Evolutionary conservation across 2,329 filamentous ascomycete genomes (phyloP).

Genomic region (Dactylellina leptospora): DNA sequence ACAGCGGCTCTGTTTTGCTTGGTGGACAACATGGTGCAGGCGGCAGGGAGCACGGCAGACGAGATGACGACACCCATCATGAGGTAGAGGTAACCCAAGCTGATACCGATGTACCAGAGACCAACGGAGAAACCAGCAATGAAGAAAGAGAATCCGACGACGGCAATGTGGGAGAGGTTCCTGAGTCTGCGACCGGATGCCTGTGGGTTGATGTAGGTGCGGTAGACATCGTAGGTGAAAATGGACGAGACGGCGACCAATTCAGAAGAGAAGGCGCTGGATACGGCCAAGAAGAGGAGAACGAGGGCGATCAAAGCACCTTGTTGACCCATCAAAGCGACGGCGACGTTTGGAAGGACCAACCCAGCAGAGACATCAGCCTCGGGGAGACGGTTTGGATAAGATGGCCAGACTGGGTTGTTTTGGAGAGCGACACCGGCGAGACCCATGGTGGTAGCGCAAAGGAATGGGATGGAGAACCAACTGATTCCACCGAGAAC

Average conservation of each 20-base stretch:
- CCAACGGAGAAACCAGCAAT: slow-evolving; percentile 83
- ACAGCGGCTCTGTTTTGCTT: slow-evolving; percentile 81
- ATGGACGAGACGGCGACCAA: slow-evolving; percentile 88
- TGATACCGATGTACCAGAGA: slow-evolving; percentile 76
- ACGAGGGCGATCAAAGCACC: slow-evolving; percentile 81
- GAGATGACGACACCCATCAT: slow-evolving; percentile 94
- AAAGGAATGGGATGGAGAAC: slow-evolving; percentile 93
- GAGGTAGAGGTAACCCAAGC: slow-evolving; percentile 87
- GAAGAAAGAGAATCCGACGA: slow-evolving; percentile 76
- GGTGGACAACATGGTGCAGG: slow-evolving; percentile 81
- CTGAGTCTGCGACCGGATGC: slow-evolving; percentile 81
- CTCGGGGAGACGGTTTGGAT: slow-evolving; percentile 74
- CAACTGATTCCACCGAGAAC: slow-evolving; percentile 85
- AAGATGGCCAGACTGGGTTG: slow-evolving; percentile 76
- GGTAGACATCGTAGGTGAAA: slow-evolving; percentile 87
- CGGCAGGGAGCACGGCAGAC: slow-evolving; percentile 81
- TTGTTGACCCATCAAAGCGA: slow-evolving; percentile 81
- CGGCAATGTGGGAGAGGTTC: slow-evolving; percentile 78
- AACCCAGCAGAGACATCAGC: slow-evolving; percentile 82
- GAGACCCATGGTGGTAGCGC: slow-evolving; percentile 87
- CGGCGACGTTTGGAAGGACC: slow-evolving; percentile 83
- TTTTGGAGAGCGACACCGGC: slow-evolving; percentile 81
- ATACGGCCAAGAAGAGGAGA: slow-evolving; percentile 90
- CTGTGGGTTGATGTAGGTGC: slow-evolving; percentile 81
- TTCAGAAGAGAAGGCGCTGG: slow-evolving; percentile 81